Percentiles rank a stretch among this genome's conserved stretches.
These are phyloP conservation scores for Penicillium soppii DNA, from an alignment of 495 filamentous ascomycete species.

Conservation along the genomic window DNA sequence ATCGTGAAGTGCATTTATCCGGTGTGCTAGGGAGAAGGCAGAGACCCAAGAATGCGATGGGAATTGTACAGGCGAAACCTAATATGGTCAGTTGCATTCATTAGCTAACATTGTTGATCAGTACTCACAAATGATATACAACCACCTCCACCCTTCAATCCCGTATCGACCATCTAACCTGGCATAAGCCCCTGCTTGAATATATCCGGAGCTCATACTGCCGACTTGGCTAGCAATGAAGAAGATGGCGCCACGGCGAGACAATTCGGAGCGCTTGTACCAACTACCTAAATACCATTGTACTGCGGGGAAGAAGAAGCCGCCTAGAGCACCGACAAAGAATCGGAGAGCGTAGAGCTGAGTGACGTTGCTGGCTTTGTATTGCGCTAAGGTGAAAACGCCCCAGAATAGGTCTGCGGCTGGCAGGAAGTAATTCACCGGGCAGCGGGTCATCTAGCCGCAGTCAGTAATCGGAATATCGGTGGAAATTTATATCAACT, in stretches of 20 bases:
- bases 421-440: conserved; percentile 29
- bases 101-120: not conserved
- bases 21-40: conserved; percentile 40
- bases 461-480: not conserved
- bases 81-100: conserved; percentile 8
- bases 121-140: conserved; percentile 45
- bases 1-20: conserved; percentile 36
- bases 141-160: conserved; percentile 47
- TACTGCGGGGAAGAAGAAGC: conserved; percentile 66
- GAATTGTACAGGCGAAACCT: conserved; percentile 29
- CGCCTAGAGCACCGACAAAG: conserved; percentile 84
- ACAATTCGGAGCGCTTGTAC: conserved; percentile 34
- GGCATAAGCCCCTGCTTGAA: conserved; percentile 42
- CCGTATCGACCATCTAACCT: conserved; percentile 40
- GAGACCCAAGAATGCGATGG: conserved; percentile 24
- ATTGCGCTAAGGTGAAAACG: conserved; percentile 40
- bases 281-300: conserved; percentile 33
- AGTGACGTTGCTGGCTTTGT: conserved; percentile 29
- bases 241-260: conserved; percentile 43
- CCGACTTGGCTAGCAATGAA: conserved; percentile 43
- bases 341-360: conserved; percentile 60
- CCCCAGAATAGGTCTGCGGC: conserved; percentile 42
- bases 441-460: conserved; percentile 26
- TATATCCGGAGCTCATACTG: conserved; percentile 42
- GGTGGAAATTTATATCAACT: not conserved